Evolutionary conservation across 805 yeast genomes (phyloP).

Genomic region (Myxozyma melibiosi): DNA sequence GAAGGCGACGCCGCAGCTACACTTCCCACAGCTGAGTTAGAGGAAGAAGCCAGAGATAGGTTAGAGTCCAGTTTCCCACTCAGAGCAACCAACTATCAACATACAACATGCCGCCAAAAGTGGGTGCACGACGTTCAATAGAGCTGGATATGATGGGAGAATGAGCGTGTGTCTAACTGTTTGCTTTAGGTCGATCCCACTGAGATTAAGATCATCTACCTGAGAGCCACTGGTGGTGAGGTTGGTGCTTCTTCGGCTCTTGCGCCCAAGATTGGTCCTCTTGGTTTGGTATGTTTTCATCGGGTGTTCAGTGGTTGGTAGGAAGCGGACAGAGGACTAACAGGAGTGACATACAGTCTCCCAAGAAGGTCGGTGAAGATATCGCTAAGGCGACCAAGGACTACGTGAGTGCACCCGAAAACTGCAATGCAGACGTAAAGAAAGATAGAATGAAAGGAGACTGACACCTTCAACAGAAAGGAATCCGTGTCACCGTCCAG

Average conservation of each 20-base stretch:
- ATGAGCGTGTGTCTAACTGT: not conserved
- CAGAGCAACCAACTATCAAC: slow-evolving; percentile 6
- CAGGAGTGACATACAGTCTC: slow-evolving; percentile 8
- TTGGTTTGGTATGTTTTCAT: slow-evolving; percentile 63
- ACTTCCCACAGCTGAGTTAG: not conserved
- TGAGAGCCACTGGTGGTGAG: slow-evolving; percentile 99
- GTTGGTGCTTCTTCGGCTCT: slow-evolving; percentile 99
- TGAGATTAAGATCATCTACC: slow-evolving; percentile 97
- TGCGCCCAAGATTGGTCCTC: slow-evolving; percentile 99
- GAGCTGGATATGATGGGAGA: not conserved
- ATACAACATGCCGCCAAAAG: slow-evolving; percentile 30
- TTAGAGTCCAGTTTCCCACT: not conserved
- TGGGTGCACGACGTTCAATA: slow-evolving; percentile 3
- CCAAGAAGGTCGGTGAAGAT: slow-evolving; percentile 99
- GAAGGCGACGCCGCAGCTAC: slow-evolving; percentile 5
- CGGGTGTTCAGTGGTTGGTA: not conserved
- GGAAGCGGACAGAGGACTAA: not conserved
- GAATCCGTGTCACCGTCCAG: slow-evolving; percentile 98
- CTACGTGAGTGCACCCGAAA: slow-evolving; percentile 49
- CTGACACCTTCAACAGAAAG: slow-evolving; percentile 52
- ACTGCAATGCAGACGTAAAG: not conserved
- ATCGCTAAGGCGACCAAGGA: slow-evolving; percentile 99
- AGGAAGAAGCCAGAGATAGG: not conserved
- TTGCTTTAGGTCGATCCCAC: slow-evolving; percentile 80
- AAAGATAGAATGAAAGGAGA: not conserved